phyloP scores from a whole-genome alignment of 164 flowering plant species.

The Macadamia tetraphylla region DNA sequence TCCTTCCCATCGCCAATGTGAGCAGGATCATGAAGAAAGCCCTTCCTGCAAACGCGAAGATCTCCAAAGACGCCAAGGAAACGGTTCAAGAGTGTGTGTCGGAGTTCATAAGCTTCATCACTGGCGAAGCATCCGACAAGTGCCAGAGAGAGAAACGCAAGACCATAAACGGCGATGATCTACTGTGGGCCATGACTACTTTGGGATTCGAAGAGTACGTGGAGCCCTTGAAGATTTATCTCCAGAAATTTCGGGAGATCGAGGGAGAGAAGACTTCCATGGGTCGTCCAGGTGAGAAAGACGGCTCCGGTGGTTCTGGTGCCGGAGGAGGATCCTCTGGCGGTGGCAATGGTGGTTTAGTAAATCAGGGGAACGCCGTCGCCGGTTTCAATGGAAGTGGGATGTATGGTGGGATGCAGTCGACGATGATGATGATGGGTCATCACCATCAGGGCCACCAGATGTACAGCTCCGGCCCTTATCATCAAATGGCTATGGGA shows the following conservation, averaged over 20 bases:
- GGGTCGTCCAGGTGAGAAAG: slow-evolving; percentile 22
- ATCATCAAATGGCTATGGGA: slow-evolving; percentile 23
- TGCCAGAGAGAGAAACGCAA: slow-evolving; percentile 59
- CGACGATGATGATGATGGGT: slow-evolving; percentile 32
- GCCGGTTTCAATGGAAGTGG: slow-evolving; percentile 15
- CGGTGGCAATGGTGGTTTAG: slow-evolving; percentile 15
- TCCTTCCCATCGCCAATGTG: slow-evolving; percentile 59
- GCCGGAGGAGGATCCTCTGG: slow-evolving; percentile 17
- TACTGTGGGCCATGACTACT: slow-evolving; percentile 64
- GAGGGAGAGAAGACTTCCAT: slow-evolving; percentile 41
- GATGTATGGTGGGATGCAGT: slow-evolving; percentile 15
- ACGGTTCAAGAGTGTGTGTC: slow-evolving; percentile 67
- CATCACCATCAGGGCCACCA: slow-evolving; percentile 26
- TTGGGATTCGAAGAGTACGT: slow-evolving; percentile 60
- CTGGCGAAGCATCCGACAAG: slow-evolving; percentile 62
- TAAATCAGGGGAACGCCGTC: slow-evolving; percentile 12
- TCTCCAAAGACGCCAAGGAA: slow-evolving; percentile 60
- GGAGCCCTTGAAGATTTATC: slow-evolving; percentile 48
- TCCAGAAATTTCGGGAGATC: slow-evolving; percentile 45
- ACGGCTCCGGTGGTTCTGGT: slow-evolving; percentile 15
- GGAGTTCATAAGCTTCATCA: slow-evolving; percentile 62
- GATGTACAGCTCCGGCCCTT: slow-evolving; percentile 29
- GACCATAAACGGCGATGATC: slow-evolving; percentile 62
- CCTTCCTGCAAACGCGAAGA: slow-evolving; percentile 55
- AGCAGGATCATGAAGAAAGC: slow-evolving; percentile 63